Base-by-base conservation (phyloP, 1,139 yeast genomes). In the Yamadazyma dushanensis region DNA sequence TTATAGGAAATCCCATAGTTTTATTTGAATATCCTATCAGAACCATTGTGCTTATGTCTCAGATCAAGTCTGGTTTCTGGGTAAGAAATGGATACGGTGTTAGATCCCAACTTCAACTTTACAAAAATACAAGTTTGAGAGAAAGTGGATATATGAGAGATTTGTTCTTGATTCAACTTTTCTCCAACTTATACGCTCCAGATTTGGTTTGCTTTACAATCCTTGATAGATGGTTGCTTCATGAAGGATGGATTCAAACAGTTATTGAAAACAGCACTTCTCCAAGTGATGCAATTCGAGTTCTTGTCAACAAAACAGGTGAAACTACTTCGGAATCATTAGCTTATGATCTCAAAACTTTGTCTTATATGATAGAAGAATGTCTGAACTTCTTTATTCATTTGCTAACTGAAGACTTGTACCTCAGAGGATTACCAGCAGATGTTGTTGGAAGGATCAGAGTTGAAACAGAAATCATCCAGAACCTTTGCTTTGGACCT, bases 121-220 rank as follows among this genome's bases (percentile, higher is more conserved):
- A 92, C 56, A 76, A 86, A 28, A 83, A 78, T 41, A 76, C 89
- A n/a, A 86, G 89, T 6, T 71, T 90, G 32, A 68, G 97, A 36
- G 97, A 92, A 46, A 77, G 79, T 44, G 95, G 96, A 0, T 88
- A 74, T 53, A 68, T 80, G 51, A 73, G 95, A 46, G 97, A 90
- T 50, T 57, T 90, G 22, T 85, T 76, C 51, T 65, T 86, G 56
- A 68, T 78, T 1, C 97, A 92, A 54, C 63, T 80, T 0, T 79
- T 82, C 44, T 66, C 84, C 45, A 76, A 78, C 8, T 60, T 73
- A n/a, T 63, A 73, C 20, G 66, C 76, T 18, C 83, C 92, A 0
- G 72, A 80, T 39, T 59, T 73, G 9, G 78, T 78, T 1, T 64
- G 86, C 44, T 68, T 72, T 11, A 72, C 85, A 5, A 63, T 85